Evolutionary conservation across 352 stramenopile genomes (phyloP).

Genomic region (Pythium volutum): DNA sequence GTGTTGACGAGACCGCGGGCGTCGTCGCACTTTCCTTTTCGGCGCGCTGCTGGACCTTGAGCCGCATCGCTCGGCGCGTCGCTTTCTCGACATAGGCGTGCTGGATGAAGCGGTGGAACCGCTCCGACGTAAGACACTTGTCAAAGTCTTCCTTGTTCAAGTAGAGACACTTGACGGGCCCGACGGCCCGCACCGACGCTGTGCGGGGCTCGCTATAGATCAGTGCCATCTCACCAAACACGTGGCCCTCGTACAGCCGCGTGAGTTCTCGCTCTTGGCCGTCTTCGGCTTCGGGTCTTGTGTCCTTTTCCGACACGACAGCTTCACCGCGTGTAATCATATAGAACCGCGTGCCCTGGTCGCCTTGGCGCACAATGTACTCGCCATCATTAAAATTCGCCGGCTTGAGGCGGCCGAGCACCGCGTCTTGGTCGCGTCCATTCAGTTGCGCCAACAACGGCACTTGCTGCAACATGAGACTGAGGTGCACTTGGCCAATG

Average conservation of each 20-base stretch:
- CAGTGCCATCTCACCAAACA: slow-evolving; percentile 87
- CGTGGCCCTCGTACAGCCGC: slow-evolving; percentile 82
- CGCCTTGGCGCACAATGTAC: slow-evolving; percentile 88
- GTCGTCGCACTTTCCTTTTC: slow-evolving; percentile 24
- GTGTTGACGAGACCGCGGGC: slow-evolving; percentile 14
- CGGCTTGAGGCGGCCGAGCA: slow-evolving; percentile 76
- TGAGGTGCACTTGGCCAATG: slow-evolving; percentile 83
- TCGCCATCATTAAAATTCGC: slow-evolving; percentile 84
- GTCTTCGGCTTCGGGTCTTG: slow-evolving; percentile 13
- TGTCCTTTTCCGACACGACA: slow-evolving; percentile 71
- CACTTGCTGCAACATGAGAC: slow-evolving; percentile 86
- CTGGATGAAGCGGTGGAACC: slow-evolving; percentile 86
- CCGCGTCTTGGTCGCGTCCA: slow-evolving; percentile 73
- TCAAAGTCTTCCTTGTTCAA: slow-evolving; percentile 88
- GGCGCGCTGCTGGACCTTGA: slow-evolving; percentile 61
- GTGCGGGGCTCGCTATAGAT: slow-evolving; percentile 88
- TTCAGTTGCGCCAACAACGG: slow-evolving; percentile 69
- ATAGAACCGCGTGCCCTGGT: slow-evolving; percentile 86
- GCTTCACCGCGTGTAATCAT: slow-evolving; percentile 88
- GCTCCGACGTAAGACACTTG: slow-evolving; percentile 76
- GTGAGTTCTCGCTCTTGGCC: slow-evolving; percentile 75
- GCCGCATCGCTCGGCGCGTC: slow-evolving; percentile 74
- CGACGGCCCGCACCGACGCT: slow-evolving; percentile 72
- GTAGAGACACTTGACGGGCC: slow-evolving; percentile 83
- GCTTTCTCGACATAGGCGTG: slow-evolving; percentile 86